Base-by-base conservation (phyloP, 192 early-diverging fungal genomes). In the Phycomyces blakesleeanus region DNA sequence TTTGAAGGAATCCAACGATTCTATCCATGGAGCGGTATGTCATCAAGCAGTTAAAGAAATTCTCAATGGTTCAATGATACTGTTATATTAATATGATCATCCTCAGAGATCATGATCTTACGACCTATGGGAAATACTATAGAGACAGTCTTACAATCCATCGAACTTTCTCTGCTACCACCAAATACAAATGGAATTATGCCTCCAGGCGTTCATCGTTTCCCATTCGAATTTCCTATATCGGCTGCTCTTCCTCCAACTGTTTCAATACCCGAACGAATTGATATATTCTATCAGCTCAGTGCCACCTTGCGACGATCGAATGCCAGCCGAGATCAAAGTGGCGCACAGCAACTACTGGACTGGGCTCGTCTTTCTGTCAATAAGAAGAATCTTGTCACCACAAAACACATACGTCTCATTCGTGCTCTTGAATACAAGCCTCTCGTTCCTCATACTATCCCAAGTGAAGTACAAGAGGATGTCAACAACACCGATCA, bases 161-260 rank as follows among this genome's bases (percentile, higher is more conserved):
- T 72, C 24, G 59, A 72, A 42, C 21, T 72, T 38, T 72, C 70
- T 11, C 14, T 72, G 16, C 47, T 66, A 56, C 70, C 70, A 25
- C 70, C 70, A n/a, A 55, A 42, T 38, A 38, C 21, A 50, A 21
- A 50, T 34, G 59, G 64, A 16, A 56, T 57, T 1, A 61, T 72
- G 49, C 54, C 64, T 2, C 41, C 64, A 14, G 70, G 70, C 18
- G 15, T 49, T 16, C 64, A 72, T 27, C 58, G 64, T 12, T 51
- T 72, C 18, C 70, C 70, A 14, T 72, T 72, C 47, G 70, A 72
- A 51, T 62, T 72, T 21, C 70, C 70, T 24, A 72, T 72, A 15
- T 64, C 70, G 22, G 24, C 58, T 24, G 52, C 64, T 5, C 22
- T 72, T 21, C 70, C 70, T 34, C 52, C 70, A 2, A 58, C 64